Evolutionary conservation across 164 flowering plant genomes (phyloP).

Genomic region (Tetracentron sinense): DNA sequence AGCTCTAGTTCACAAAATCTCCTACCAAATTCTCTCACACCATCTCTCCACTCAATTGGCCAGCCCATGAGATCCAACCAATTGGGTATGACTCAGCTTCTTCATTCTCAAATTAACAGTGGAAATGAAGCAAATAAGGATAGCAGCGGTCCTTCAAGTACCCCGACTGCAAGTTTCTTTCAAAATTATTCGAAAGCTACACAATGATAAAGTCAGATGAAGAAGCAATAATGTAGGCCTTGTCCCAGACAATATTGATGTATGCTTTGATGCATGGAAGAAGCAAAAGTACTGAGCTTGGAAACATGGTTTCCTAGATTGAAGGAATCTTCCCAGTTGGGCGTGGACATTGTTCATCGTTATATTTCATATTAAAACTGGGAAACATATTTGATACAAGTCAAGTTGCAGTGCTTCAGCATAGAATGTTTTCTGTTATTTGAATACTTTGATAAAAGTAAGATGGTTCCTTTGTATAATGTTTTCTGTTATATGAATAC

Average conservation of each 20-base stretch:
- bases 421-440: neutral
- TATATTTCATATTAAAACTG: too few relatives aligned
- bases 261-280: neutral
- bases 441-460: neutral
- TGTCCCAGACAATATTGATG: neutral
- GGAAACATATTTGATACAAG: neutral
- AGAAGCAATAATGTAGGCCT: too few relatives aligned
- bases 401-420: too few relatives aligned
- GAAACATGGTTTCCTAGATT: neutral
- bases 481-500: too few relatives aligned
- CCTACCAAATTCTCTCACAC: slow-evolving; percentile 27
- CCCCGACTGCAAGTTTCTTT: slow-evolving; percentile 6
- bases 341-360: too few relatives aligned
- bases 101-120: slow-evolving; percentile 23
- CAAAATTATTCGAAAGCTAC: neutral
- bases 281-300: neutral
- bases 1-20: slow-evolving; percentile 33
- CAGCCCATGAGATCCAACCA: slow-evolving; percentile 42
- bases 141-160: slow-evolving; percentile 8
- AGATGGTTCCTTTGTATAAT: too few relatives aligned
- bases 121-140: slow-evolving; percentile 15
- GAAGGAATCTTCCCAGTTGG: neutral
- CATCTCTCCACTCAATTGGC: slow-evolving; percentile 23
- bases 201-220: slow-evolving; percentile 1
- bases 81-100: slow-evolving; percentile 19